phyloP scores from a whole-genome alignment of 257 asterid genomes.

The Oldenlandia corymbosa region DNA sequence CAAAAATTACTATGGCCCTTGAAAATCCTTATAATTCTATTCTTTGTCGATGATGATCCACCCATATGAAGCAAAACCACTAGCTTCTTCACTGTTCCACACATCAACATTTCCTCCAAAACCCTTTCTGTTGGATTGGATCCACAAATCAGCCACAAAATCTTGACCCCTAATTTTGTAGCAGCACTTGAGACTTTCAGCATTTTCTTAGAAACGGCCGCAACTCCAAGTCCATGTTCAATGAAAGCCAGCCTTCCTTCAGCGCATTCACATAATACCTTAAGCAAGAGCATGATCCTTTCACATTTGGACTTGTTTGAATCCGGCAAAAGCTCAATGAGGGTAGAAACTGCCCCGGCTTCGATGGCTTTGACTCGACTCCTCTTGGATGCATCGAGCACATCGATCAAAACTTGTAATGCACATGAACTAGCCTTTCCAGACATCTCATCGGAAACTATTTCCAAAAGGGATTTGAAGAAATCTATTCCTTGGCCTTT shows the following conservation, averaged over 20 bases:
- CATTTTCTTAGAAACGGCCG: slow-evolving; percentile 65
- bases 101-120: slow-evolving; percentile 68
- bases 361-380: slow-evolving; percentile 62
- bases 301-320: slow-evolving; percentile 54
- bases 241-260: slow-evolving; percentile 69
- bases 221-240: slow-evolving; percentile 73
- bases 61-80: slow-evolving; percentile 53
- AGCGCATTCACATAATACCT: slow-evolving; percentile 65
- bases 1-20: slow-evolving; percentile 62
- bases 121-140: slow-evolving; percentile 62
- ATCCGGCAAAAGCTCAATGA: slow-evolving; percentile 74
- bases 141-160: slow-evolving; percentile 55
- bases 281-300: slow-evolving; percentile 50
- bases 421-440: slow-evolving; percentile 55
- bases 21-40: slow-evolving; percentile 51
- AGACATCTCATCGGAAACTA: slow-evolving; percentile 60
- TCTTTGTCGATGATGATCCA: slow-evolving; percentile 45
- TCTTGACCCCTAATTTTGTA: slow-evolving; percentile 57
- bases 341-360: slow-evolving; percentile 62
- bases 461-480: slow-evolving; percentile 65
- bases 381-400: slow-evolving; percentile 52
- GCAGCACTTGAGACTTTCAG: slow-evolving; percentile 41
- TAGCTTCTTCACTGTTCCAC: slow-evolving; percentile 61
- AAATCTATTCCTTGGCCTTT: slow-evolving; percentile 68
- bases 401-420: slow-evolving; percentile 41